These are phyloP conservation scores for Ophiostoma quercus DNA, from an alignment of 2,329 filamentous ascomycete species.

Conservation along the genomic window DNA sequence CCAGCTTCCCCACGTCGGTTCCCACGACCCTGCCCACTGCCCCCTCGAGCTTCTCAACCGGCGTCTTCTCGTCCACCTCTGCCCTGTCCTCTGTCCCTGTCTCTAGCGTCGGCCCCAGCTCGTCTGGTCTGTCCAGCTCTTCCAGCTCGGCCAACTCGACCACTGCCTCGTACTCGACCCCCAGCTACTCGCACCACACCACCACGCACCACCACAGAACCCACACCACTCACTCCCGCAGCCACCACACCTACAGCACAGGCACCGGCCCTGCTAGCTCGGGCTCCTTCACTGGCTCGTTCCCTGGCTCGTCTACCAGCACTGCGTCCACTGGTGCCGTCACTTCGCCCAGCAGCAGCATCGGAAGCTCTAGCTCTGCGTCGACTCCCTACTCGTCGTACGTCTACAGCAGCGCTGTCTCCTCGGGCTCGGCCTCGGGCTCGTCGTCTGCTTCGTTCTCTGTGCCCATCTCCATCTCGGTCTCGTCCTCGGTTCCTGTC, in stretches of 20 bases:
- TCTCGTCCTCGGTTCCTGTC: background rate
- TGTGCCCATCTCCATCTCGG: background rate
- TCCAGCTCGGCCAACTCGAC: background rate
- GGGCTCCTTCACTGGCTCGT: constrained; percentile 1
- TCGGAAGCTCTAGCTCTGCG: background rate
- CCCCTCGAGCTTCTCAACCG: constrained; percentile 8
- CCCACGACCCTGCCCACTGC: background rate
- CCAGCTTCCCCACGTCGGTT: background rate
- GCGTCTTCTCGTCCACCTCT: constrained; percentile 1
- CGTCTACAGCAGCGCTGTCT: background rate
- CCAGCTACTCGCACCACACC: background rate
- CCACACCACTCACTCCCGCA: background rate
- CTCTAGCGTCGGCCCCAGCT: constrained; percentile 4
- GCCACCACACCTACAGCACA: background rate
- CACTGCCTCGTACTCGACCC: constrained; percentile 11
- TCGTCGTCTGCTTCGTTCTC: constrained; percentile 1
- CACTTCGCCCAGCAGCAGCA: constrained; percentile 3
- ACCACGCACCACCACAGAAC: background rate
- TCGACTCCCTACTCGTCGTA: constrained; percentile 14
- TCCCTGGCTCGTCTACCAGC: constrained; percentile 11
- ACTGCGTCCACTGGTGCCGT: background rate
- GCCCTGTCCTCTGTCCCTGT: background rate
- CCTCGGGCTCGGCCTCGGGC: background rate
- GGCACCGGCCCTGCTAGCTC: background rate
- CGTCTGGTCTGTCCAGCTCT: too few species aligned